Percentiles rank a stretch among this genome's conserved stretches.
Conservation (phyloP, 306 rosid species). For the Castanopsis chinensis region DNA sequence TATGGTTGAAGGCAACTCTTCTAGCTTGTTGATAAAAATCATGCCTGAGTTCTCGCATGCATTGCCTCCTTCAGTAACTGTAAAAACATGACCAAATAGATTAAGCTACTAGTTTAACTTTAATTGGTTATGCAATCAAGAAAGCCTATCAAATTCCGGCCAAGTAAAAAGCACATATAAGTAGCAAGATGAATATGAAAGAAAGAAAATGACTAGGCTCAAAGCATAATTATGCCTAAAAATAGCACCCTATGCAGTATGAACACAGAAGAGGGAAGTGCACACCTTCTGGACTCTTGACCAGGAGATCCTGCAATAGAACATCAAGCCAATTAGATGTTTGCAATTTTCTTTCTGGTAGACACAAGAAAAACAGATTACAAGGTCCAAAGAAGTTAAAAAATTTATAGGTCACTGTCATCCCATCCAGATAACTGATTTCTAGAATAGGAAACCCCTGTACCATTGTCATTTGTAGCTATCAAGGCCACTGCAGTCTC, state of each 20-base stretch:
- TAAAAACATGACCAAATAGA: slow-evolving; percentile 2
- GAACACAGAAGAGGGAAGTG: not conserved
- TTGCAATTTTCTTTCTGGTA: not conserved
- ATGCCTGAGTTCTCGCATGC: slow-evolving; percentile 28
- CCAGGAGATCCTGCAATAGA: not conserved
- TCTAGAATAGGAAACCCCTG: not conserved
- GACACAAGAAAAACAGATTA: not conserved
- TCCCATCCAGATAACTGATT: not conserved
- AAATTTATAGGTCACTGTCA: not conserved
- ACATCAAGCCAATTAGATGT: not conserved
- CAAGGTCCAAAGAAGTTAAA: not conserved
- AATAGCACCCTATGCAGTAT: not conserved
- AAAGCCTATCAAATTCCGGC: not conserved
- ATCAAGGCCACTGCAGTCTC: not conserved
- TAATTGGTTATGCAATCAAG: not conserved
- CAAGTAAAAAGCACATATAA: not conserved
- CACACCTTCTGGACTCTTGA: not conserved
- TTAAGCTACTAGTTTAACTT: not conserved
- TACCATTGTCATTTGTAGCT: not conserved
- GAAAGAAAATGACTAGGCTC: not conserved
- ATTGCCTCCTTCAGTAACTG: slow-evolving; percentile 42
- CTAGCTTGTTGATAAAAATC: slow-evolving; percentile 52
- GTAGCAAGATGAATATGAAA: not conserved
- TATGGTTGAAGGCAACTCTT: slow-evolving; percentile 65
- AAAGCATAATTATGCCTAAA: not conserved